Evolutionary conservation across 2,329 filamentous ascomycete genomes (phyloP).

Genomic region (Cercospora sp.): DNA sequence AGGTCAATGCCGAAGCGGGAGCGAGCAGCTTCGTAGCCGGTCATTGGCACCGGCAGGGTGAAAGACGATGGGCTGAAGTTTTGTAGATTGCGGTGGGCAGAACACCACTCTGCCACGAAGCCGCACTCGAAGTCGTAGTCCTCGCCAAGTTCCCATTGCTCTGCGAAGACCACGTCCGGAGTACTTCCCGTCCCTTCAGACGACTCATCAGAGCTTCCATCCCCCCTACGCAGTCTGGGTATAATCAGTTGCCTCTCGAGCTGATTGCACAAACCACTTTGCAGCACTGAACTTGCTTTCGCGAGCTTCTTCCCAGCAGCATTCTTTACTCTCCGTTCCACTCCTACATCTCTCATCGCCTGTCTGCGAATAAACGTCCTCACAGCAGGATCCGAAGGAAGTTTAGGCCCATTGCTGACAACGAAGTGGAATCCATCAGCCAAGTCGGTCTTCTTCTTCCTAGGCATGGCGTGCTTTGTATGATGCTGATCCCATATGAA

Average conservation of each 20-base stretch:
- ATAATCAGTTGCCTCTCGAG: not conserved
- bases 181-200: not conserved
- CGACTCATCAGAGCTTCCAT: not conserved
- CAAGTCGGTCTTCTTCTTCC: not conserved
- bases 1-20: slow-evolving; percentile 30
- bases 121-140: too few relatives aligned
- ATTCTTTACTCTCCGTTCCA: slow-evolving; percentile 22
- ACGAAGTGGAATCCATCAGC: not conserved
- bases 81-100: too few relatives aligned
- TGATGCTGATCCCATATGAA: not conserved
- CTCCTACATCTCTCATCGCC: slow-evolving; percentile 43
- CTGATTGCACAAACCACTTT: too few relatives aligned
- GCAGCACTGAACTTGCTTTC: too few relatives aligned
- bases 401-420: not conserved
- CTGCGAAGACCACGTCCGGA: too few relatives aligned
- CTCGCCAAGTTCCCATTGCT: too few relatives aligned
- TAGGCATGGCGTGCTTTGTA: not conserved
- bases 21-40: slow-evolving; percentile 23
- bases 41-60: not conserved
- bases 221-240: not conserved
- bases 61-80: not conserved
- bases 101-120: too few relatives aligned
- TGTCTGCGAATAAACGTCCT: slow-evolving; percentile 42
- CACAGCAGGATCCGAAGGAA: slow-evolving; percentile 27
- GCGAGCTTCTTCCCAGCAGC: slow-evolving; percentile 20